Percentiles rank a stretch among this genome's conserved stretches.
Conservation (phyloP, 2,329 filamentous ascomycete species). For the Arthroderma sp. region DNA sequence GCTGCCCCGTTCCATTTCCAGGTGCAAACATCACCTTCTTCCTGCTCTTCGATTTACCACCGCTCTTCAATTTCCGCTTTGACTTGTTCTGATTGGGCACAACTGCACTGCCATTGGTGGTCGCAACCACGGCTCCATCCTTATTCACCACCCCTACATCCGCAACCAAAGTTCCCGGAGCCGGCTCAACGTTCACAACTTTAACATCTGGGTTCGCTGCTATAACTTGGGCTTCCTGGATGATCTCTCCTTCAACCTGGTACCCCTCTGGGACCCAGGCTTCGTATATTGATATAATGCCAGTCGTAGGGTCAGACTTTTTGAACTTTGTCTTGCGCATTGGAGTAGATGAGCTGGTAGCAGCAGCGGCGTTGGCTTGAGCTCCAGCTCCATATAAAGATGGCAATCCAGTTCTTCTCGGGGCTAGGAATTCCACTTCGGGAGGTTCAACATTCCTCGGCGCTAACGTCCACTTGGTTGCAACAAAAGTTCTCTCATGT, state of each 20-base stretch:
- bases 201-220: conserved; percentile 30
- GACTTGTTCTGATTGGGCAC: conserved; percentile 47
- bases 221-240: conserved; percentile 42
- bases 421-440: conserved; percentile 51
- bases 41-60: conserved; percentile 60
- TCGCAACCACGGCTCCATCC: conserved; percentile 47
- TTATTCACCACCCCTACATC: conserved; percentile 48
- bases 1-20: conserved; percentile 32
- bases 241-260: conserved; percentile 67
- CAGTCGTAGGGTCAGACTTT: conserved; percentile 59
- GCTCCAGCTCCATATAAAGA: conserved; percentile 36
- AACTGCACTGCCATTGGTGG: conserved; percentile 34
- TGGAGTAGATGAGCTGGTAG: conserved; percentile 27
- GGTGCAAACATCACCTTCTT: conserved; percentile 52
- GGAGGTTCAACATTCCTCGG: conserved; percentile 46
- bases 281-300: conserved; percentile 74
- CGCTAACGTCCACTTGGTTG: conserved; percentile 47
- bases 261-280: conserved; percentile 71
- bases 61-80: conserved; percentile 68
- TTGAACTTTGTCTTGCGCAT: conserved; percentile 73
- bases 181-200: conserved; percentile 34
- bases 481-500: conserved; percentile 41
- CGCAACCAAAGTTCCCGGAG: conserved; percentile 49
- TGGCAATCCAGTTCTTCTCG: conserved; percentile 47
- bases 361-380: conserved; percentile 18